Conservation (phyloP, 2,329 filamentous ascomycete species). For the Grosmannia serpens region DNA sequence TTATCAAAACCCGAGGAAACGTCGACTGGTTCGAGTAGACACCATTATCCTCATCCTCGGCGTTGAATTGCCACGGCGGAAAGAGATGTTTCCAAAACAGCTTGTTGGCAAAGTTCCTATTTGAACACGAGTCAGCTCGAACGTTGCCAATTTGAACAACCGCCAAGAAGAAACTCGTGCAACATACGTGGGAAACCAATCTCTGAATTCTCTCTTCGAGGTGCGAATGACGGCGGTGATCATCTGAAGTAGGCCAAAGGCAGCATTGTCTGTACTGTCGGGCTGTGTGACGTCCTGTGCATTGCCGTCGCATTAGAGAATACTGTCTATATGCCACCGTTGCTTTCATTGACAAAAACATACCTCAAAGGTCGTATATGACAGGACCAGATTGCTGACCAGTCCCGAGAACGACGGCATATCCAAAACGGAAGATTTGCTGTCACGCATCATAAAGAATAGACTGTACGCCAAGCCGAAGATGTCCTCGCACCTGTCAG, state of each 20-base stretch:
- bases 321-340: not conserved
- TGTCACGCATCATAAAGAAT: slow-evolving; percentile 26
- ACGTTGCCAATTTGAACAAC: too few species aligned
- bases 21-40: slow-evolving; percentile 1
- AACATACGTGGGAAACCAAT: slow-evolving; percentile 4
- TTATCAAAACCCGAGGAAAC: slow-evolving; percentile 34
- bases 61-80: slow-evolving; percentile 30
- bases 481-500: slow-evolving; percentile 30
- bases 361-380: slow-evolving; percentile 21
- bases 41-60: slow-evolving; percentile 10
- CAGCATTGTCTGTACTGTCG: slow-evolving; percentile 23
- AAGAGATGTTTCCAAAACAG: slow-evolving; percentile 58
- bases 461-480: slow-evolving; percentile 30
- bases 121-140: not conserved
- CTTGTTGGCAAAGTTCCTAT: slow-evolving; percentile 25
- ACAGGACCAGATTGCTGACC: slow-evolving; percentile 16
- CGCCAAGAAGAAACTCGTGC: not conserved
- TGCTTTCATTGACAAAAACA: not conserved
- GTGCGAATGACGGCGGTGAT: slow-evolving; percentile 19
- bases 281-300: slow-evolving; percentile 26
- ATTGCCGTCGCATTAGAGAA: not conserved
- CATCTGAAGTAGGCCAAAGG: slow-evolving; percentile 24
- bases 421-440: slow-evolving; percentile 20
- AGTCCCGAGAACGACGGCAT: slow-evolving; percentile 16
- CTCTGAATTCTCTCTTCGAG: slow-evolving; percentile 5